Percentiles rank a stretch among this genome's conserved stretches.
Conservation (phyloP, 2,329 filamentous ascomycete species). For the Penicillium sp. region DNA sequence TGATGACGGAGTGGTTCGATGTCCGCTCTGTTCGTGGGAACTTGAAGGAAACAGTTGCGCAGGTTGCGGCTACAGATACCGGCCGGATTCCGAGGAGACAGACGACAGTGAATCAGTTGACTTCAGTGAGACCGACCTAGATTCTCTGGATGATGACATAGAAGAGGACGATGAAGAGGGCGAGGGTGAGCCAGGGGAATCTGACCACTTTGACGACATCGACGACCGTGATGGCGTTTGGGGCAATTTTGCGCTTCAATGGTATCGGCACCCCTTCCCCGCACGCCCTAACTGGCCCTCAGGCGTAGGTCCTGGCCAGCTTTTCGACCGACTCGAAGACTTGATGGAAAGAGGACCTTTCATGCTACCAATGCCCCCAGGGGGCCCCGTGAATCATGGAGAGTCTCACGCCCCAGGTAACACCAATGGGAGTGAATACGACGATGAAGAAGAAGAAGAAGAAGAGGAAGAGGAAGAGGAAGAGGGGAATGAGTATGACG, state of each 20-base stretch:
- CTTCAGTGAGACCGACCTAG: constrained; percentile 43
- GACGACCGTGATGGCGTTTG: constrained; percentile 23
- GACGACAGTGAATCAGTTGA: constrained; percentile 48
- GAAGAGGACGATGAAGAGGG: constrained; percentile 28
- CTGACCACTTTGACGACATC: constrained; percentile 25
- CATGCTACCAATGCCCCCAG: neutral
- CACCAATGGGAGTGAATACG: constrained; percentile 17
- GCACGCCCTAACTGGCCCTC: neutral
- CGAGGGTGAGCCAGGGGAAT: constrained; percentile 8
- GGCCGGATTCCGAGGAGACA: constrained; percentile 44
- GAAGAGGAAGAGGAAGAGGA: constrained; percentile 23
- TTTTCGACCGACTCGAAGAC: constrained; percentile 9
- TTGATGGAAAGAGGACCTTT: neutral
- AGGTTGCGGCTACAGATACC: constrained; percentile 51
- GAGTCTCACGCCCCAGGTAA: neutral
- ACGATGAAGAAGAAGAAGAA: constrained; percentile 1
- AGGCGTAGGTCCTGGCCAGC: neutral
- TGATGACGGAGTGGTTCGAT: constrained; percentile 61
- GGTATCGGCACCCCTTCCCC: neutral
- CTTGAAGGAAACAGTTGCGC: constrained; percentile 56
- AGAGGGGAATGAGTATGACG: constrained; percentile 30
- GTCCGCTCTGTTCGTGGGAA: constrained; percentile 62
- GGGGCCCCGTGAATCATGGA: neutral
- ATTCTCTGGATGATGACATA: constrained; percentile 20
- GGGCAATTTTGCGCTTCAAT: constrained; percentile 8